Base-by-base conservation (phyloP, 2,329 filamentous ascomycete genomes). In the Alternaria infectoria region DNA sequence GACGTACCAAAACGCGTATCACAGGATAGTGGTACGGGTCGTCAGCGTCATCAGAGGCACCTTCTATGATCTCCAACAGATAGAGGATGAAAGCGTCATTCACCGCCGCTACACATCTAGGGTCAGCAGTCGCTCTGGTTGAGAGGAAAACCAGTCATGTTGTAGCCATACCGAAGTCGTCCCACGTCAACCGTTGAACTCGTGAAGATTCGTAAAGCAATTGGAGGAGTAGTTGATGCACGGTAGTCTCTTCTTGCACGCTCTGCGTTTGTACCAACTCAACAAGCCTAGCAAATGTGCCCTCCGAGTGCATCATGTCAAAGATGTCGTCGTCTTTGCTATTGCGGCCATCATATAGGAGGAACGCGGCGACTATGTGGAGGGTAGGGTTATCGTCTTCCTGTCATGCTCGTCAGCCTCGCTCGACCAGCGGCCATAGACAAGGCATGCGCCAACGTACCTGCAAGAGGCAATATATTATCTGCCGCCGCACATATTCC, bases 21-120 rank as follows among this genome's bases (percentile, higher is more conserved):
- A 97, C 91, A 6, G 93, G 91, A 78, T 97, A 98, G 78, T 98
- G 95, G 78, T 97, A 99, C 1, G 95, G 95, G 79, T 98, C 96
- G 69, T 93, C 88, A 21, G 88, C 90, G 79, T 98, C 95, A 77
- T 95, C 89, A 7, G 93, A 96, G 6, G 95, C 85, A 66, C 92
- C 87, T 81, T 98, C 95, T 74, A 97, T 95, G 60, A 97, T 89
- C 68, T 90, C 87, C 74, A 98, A 93, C 10, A 99, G 87, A 74
- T 92, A 91, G 36, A 88, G 86, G 62, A 98, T 86, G 79, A 99
- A 97, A 54, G 86, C 86, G 76, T 99, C 96, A 70, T 89, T 84
- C 61, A 90, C 84, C 57, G 84, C 82, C 61, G 83, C 86, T 88
- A 67, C 36, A 32, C 28, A 17, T 55, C n/a, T 23, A 28, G 36